These are phyloP conservation scores for Thermoascus crustaceus DNA, from an alignment of 2,329 filamentous ascomycete species.

Conservation along the genomic window DNA sequence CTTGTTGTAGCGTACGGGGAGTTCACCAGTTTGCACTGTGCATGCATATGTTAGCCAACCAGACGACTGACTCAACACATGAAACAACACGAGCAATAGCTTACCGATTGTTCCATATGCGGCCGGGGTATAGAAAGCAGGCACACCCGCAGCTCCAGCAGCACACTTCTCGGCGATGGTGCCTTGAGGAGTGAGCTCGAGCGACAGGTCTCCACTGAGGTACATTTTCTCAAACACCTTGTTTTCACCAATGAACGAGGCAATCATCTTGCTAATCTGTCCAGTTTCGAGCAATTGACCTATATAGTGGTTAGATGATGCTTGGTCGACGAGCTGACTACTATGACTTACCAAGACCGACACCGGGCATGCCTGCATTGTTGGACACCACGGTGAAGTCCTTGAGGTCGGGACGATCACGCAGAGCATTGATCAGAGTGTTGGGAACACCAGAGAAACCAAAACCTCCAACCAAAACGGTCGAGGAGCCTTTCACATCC, in stretches of 20 bases:
- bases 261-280: slow-evolving; percentile 66
- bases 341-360: slow-evolving; percentile 54
- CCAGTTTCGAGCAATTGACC: slow-evolving; percentile 62
- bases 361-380: slow-evolving; percentile 65
- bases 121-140: slow-evolving; percentile 77
- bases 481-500: slow-evolving; percentile 63
- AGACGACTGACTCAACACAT: not conserved
- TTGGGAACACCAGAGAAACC: slow-evolving; percentile 57
- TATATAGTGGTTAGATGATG: too few species aligned
- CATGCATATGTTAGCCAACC: too few species aligned
- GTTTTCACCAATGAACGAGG: slow-evolving; percentile 71
- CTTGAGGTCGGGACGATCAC: slow-evolving; percentile 47
- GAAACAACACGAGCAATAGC: too few species aligned
- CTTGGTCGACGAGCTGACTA: too few species aligned
- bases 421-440: slow-evolving; percentile 54
- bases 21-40: slow-evolving; percentile 39
- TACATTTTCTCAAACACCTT: slow-evolving; percentile 87
- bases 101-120: slow-evolving; percentile 63
- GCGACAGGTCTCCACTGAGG: slow-evolving; percentile 69
- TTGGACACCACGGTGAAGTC: slow-evolving; percentile 73
- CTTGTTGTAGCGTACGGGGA: slow-evolving; percentile 73
- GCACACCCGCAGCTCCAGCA: slow-evolving; percentile 76
- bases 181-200: slow-evolving; percentile 84
- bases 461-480: slow-evolving; percentile 68
- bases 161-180: slow-evolving; percentile 81